These are phyloP conservation scores for Brassica cretica DNA, from an alignment of 345 rosid genomes.

Conservation along the genomic window DNA sequence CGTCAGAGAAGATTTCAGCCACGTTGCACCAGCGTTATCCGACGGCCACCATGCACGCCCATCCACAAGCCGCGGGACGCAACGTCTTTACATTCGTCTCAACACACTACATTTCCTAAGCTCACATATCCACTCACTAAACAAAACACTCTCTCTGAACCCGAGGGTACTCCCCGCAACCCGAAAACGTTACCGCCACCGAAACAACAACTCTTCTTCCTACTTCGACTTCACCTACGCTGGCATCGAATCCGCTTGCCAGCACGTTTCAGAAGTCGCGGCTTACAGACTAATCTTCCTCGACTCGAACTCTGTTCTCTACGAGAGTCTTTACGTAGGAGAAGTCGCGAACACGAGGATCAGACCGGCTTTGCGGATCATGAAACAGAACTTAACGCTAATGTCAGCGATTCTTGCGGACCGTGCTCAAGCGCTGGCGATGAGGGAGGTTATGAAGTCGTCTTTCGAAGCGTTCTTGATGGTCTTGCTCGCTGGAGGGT, in stretches of 20 bases:
- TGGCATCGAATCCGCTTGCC: conserved; percentile 75
- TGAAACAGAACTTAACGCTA: conserved; percentile 79
- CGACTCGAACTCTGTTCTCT: conserved; percentile 69
- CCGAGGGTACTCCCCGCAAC: conserved; percentile 54
- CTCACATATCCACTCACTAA: conserved; percentile 75
- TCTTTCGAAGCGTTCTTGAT: conserved; percentile 75
- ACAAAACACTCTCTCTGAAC: conserved; percentile 69
- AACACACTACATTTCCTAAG: conserved; percentile 78
- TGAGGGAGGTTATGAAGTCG: conserved; percentile 78
- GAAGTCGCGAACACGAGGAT: conserved; percentile 63
- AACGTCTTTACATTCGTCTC: conserved; percentile 82
- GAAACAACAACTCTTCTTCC: conserved; percentile 42
- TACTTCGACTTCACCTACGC: conserved; percentile 59
- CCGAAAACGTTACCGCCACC: conserved; percentile 44
- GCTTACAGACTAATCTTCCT: conserved; percentile 77
- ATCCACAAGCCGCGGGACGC: conserved; percentile 91
- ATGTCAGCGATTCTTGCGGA: conserved; percentile 70
- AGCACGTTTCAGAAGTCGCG: conserved; percentile 84
- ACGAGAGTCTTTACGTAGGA: conserved; percentile 67
- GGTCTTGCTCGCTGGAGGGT: conserved; percentile 86
- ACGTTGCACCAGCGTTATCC: background rate
- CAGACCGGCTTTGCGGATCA: conserved; percentile 54
- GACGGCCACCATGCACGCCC: conserved; percentile 77
- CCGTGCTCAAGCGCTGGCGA: conserved; percentile 69
- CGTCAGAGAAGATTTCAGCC: conserved; percentile 37